Base-by-base conservation (phyloP, 1,284 basidiomycete species). In the Cutaneotrichosporon sp. region DNA sequence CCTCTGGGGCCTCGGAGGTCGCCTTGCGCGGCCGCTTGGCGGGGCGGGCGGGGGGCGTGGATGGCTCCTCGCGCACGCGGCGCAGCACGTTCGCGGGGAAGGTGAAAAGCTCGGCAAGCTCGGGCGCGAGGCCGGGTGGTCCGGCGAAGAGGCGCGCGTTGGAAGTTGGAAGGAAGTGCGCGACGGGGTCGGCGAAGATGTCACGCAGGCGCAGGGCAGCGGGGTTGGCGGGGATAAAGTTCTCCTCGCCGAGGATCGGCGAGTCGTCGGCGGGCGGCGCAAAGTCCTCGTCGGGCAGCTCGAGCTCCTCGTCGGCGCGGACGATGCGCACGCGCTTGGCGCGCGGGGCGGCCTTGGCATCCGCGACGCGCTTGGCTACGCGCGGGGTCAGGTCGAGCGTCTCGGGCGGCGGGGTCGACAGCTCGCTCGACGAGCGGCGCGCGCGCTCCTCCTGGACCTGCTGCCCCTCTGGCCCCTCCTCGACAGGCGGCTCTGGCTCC, bases 171-270 rank as follows among this genome's bases (percentile, higher is more conserved):
- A 95, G 80, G 81, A 95, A 95, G 74, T 94, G 88, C 3, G 87
- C 82, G 2, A 90, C 81, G 16, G 93, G 93, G 71, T 97, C 91
- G 25, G 89, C 86, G 38, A 90, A 87, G 69, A 95, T 92, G 72
- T 90, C 87, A 55, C 90, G 83, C 10, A 95, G 83, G 24, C 89
- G 87, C 84, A 92, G 87, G 56, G 92, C 86, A 56, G 89, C 84
- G 1, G 89, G 82, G 13, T 92, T 92, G 31, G 88, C 86, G 7
- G 92, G 91, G 52, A 97, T 86, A 75, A 88, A 94, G 55, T 87
- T 86, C 64, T 92, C 89, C 64, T 88, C 85, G 3, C 87, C 86
- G 47, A 91, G 80, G 65, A 95, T 94, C 57, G 84, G 84, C 56
- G 66, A 89, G 85, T 76, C 91, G 63, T 85, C 84, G 24, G 85